Evolutionary conservation across 306 rosid genomes (phyloP).

Genomic region (Cicer arietinum): DNA sequence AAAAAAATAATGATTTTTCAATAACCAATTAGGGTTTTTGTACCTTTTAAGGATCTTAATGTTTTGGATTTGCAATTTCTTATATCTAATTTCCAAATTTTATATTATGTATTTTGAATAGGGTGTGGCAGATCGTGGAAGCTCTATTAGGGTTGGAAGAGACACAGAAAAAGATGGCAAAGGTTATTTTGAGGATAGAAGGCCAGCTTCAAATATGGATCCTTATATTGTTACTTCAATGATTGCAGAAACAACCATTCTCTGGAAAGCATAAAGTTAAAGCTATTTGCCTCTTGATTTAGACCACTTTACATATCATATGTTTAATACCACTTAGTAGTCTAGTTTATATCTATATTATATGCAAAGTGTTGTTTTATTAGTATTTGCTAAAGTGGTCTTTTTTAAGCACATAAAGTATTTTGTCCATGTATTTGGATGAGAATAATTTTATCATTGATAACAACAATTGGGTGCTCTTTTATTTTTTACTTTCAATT

Average conservation of each 20-base stretch:
- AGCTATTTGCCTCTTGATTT: conserved; percentile 4
- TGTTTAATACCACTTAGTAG: conserved; percentile 12
- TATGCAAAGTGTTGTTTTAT: conserved; percentile 24
- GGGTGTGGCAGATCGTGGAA: conserved; percentile 80
- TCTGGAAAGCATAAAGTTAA: conserved; percentile 59
- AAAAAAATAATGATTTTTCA: background rate
- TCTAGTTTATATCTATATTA: conserved; percentile 2
- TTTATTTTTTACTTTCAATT: background rate
- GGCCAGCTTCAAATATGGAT: conserved; percentile 86
- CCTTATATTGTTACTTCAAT: conserved; percentile 78
- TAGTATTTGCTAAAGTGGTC: conserved; percentile 15
- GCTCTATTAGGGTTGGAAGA: conserved; percentile 70
- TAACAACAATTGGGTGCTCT: conserved; percentile 18
- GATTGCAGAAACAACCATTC: conserved; percentile 74
- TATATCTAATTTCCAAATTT: background rate
- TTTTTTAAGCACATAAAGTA: conserved; percentile 25
- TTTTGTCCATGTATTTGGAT: conserved; percentile 35
- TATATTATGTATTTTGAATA: background rate
- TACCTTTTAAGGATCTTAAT: background rate
- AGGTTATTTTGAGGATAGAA: conserved; percentile 80
- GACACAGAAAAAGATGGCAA: conserved; percentile 67
- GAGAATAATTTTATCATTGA: conserved; percentile 10
- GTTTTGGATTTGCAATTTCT: background rate
- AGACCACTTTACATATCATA: background rate
- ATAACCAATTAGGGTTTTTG: background rate